phyloP scores from a whole-genome alignment of 805 yeast genomes.

The Saccharomyces jurei region DNA sequence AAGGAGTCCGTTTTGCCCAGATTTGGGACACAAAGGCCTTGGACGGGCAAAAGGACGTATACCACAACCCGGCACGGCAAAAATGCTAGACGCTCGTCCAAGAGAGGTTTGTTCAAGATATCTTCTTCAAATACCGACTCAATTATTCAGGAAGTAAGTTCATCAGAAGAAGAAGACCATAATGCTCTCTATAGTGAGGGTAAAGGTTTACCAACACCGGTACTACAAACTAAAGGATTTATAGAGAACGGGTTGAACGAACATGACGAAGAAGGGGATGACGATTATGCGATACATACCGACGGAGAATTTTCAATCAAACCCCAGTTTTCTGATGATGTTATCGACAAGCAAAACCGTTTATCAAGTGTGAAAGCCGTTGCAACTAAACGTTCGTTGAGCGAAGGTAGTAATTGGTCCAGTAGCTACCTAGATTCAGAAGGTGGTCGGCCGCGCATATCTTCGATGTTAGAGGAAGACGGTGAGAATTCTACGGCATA shows the following conservation, averaged over 20 bases:
- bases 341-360: neutral
- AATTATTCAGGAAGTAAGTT: constrained; percentile 28
- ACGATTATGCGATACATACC: neutral
- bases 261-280: neutral
- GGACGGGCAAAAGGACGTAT: constrained; percentile 10
- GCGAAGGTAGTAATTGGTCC: constrained; percentile 6
- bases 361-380: neutral
- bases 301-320: neutral
- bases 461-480: neutral
- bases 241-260: neutral
- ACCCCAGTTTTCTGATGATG: neutral
- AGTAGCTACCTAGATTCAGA: neutral
- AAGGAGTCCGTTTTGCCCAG: constrained; percentile 20
- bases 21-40: constrained; percentile 15
- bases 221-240: neutral
- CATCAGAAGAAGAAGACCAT: constrained; percentile 16
- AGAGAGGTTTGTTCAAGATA: constrained; percentile 15
- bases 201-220: neutral
- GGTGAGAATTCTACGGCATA: neutral
- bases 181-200: neutral
- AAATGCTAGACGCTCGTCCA: constrained; percentile 15
- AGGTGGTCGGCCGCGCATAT: neutral
- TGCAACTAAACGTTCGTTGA: constrained; percentile 2
- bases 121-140: constrained; percentile 19
- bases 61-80: constrained; percentile 11